Conservation (phyloP, 1,284 basidiomycete species). For the Macrocybe sp. region DNA sequence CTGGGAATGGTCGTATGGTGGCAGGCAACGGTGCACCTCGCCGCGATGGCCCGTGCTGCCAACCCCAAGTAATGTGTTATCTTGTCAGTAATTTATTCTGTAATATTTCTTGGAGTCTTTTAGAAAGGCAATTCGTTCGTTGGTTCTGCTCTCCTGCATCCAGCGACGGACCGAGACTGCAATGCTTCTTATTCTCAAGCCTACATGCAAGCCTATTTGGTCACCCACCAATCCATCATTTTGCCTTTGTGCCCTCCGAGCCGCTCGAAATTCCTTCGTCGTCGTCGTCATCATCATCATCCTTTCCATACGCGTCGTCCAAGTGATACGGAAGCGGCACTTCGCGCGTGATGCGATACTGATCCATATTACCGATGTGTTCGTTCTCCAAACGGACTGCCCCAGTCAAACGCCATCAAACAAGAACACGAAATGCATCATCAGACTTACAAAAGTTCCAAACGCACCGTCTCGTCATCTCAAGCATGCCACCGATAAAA, state of each 20-base stretch:
- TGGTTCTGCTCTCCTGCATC: too few species aligned
- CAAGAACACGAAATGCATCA: not conserved
- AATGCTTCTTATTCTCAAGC: too few species aligned
- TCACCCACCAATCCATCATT: too few species aligned
- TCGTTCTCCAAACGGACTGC: constrained; percentile 82
- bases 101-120: too few species aligned
- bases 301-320: constrained; percentile 32
- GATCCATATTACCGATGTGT: constrained; percentile 81
- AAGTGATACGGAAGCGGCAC: constrained; percentile 72
- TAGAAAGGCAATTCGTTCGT: too few species aligned
- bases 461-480: constrained; percentile 79
- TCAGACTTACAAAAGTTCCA: constrained; percentile 85
- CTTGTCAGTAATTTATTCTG: too few species aligned
- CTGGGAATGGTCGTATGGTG: constrained; percentile 69
- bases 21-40: constrained; percentile 60
- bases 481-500: constrained; percentile 70
- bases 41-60: constrained; percentile 36
- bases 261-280: constrained; percentile 14
- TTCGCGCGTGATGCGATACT: constrained; percentile 78
- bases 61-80: not conserved
- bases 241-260: too few species aligned
- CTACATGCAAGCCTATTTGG: too few species aligned
- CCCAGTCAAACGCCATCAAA: not conserved
- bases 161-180: too few species aligned
- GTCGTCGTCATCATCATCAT: constrained; percentile 28